Conservation (phyloP, 75 land plant genomes). For the Selaginella tamariscina region DNA sequence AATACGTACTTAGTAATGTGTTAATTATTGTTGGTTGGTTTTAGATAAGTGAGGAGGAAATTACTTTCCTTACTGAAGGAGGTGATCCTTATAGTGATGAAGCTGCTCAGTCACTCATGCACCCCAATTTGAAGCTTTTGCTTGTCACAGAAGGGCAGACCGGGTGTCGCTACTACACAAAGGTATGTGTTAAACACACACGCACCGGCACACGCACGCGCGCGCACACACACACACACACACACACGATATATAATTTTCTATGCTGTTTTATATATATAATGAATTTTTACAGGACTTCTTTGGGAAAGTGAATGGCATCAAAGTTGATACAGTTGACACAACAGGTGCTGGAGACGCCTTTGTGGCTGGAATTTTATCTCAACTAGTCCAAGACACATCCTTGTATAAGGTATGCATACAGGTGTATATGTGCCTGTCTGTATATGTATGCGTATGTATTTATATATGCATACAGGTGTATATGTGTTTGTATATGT, state of each 20-base stretch:
- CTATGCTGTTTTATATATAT: not conserved
- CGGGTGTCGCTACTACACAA: constrained; percentile 82
- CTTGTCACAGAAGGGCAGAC: constrained; percentile 80
- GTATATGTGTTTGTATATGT: not conserved
- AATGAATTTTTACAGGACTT: constrained; percentile 39
- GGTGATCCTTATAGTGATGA: constrained; percentile 33
- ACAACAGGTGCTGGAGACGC: constrained; percentile 40
- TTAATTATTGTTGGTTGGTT: not conserved
- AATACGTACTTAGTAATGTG: not conserved
- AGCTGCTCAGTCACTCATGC: constrained; percentile 56
- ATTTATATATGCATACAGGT: not conserved
- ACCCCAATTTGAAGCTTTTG: constrained; percentile 62
- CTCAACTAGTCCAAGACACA: constrained; percentile 12
- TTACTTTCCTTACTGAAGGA: constrained; percentile 48
- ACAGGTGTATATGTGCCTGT: no score
- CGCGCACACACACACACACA: no score
- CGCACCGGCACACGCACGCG: no score
- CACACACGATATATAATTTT: not conserved
- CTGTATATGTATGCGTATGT: not conserved
- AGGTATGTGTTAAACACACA: constrained; percentile 28
- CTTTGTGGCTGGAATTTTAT: constrained; percentile 11
- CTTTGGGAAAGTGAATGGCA: constrained; percentile 4
- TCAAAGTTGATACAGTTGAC: constrained; percentile 8
- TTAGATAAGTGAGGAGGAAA: constrained; percentile 44
- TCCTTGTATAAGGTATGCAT: constrained; percentile 12